Evolutionary conservation across 225 moss, liverwort and hornwort species (phyloP).

Genomic region (Marchantia paleacea): DNA sequence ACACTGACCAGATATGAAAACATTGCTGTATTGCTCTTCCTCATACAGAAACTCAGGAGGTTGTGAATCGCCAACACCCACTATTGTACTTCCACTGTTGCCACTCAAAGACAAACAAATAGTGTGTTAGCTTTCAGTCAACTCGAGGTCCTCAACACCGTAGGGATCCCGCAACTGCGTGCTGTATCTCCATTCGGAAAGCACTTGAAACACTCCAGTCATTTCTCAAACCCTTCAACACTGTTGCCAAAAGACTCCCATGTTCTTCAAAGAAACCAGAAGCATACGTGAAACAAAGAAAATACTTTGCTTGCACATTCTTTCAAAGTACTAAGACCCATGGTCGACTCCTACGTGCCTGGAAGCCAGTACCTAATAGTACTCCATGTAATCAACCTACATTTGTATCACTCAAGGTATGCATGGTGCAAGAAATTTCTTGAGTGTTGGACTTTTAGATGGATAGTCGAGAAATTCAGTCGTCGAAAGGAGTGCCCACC

Average conservation of each 20-base stretch:
- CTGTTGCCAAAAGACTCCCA: neutral
- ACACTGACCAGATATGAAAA: conserved; percentile 73
- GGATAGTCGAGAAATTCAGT: neutral
- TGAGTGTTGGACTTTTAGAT: neutral
- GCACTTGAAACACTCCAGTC: neutral
- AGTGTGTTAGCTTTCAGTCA: neutral
- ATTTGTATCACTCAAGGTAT: neutral
- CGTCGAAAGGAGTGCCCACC: conserved; percentile 32
- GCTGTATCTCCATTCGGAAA: neutral
- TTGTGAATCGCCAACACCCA: conserved; percentile 72
- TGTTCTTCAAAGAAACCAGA: neutral
- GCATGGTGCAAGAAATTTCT: neutral
- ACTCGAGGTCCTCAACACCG: neutral
- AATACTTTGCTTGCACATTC: neutral
- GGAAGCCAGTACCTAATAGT: neutral
- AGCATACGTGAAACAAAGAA: neutral
- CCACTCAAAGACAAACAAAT: neutral
- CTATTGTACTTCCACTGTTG: conserved; percentile 82
- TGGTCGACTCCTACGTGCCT: neutral
- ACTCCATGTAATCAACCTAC: neutral
- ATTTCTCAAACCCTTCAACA: neutral
- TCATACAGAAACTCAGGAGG: conserved; percentile 77
- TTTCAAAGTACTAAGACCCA: neutral
- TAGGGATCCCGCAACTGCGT: neutral
- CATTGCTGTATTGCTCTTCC: conserved; percentile 67